Evolutionary conservation across 306 rosid genomes (phyloP).

Genomic region (Macrotyloma uniflorum): DNA sequence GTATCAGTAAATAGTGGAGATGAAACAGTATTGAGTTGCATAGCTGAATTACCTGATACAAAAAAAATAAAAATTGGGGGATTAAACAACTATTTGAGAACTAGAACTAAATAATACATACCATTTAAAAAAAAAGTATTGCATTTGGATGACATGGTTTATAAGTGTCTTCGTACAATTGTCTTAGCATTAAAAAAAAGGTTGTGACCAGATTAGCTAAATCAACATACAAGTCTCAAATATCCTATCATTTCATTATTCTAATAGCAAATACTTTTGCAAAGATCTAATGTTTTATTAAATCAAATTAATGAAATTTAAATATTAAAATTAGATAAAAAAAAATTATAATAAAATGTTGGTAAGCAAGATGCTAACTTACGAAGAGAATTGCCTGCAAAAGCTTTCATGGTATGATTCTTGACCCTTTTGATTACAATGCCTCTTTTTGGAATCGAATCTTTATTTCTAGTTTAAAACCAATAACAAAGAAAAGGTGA

Average conservation of each 20-base stretch:
- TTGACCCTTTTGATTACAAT: constrained; percentile 11
- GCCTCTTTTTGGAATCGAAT: constrained; percentile 25
- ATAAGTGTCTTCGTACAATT: not conserved
- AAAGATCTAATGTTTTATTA: not conserved
- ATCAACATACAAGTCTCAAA: not conserved
- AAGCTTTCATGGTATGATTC: constrained; percentile 8
- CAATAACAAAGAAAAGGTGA: constrained; percentile 7
- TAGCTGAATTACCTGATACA: constrained; percentile 51
- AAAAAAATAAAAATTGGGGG: not conserved
- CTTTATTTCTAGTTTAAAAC: constrained; percentile 37
- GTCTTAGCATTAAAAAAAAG: not conserved
- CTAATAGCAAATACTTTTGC: not conserved
- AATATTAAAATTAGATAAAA: not conserved
- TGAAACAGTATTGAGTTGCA: constrained; percentile 40
- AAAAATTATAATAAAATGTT: not conserved
- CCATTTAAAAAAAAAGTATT: not conserved
- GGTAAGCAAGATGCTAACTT: not conserved
- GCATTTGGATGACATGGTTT: not conserved
- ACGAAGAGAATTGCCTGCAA: constrained; percentile 38
- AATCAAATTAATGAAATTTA: not conserved
- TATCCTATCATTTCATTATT: constrained; percentile 20
- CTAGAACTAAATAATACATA: not conserved
- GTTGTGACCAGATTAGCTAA: not conserved
- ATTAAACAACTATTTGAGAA: not conserved
- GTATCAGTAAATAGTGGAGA: constrained; percentile 41